Evolutionary conservation across 192 early-diverging fungal genomes (phyloP), one percentile per base, ranked within the genome.

Genomic region (Coemansia sp.): DNA sequence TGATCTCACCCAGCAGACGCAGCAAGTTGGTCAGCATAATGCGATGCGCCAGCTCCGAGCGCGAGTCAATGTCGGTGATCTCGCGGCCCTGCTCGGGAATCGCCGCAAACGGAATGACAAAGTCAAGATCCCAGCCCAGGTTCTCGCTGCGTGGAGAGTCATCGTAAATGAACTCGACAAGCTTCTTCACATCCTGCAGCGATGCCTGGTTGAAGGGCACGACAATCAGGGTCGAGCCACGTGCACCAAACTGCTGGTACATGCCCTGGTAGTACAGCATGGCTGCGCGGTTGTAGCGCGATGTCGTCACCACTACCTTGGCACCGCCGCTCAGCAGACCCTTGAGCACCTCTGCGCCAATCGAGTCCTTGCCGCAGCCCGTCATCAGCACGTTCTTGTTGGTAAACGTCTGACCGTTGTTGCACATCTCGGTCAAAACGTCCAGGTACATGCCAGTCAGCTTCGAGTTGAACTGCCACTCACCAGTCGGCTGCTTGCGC

Each of bases 171-270:
- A 93, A 97, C 75, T 94, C 84, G 57, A 97, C 83, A 22, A 97
- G 76, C 39, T 83, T 82, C 64, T 89, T 84, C 29, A 89, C 87
- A 73, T 97, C 95, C 81, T 93, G 89, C 78, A 88, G 86, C 22
- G 93, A 94, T 60, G 85, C 93, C 65, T 88, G 90, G 80, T 97
- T 97, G 84, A 97, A 97, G n/a, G 95, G 95, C 47, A 97, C 95
- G 32, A 97, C 90, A 53, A 97, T 86, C 69, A 97, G 82, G 22
- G 85, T 81, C 11, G 90, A 89, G 51, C 92, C 92, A 77, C 90
- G 91, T 41, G 93, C 89, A 35, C 95, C 95, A 75, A 89, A 89
- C 50, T 83, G 82, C 75, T 97, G 89, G 84, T 92, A 97, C 69
- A 97, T 93, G 62, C 81, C 78, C 68, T 92, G 91, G 88, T 92